phyloP scores from a whole-genome alignment of 192 early-diverging fungal genomes.

The Coemansia sp. region DNA sequence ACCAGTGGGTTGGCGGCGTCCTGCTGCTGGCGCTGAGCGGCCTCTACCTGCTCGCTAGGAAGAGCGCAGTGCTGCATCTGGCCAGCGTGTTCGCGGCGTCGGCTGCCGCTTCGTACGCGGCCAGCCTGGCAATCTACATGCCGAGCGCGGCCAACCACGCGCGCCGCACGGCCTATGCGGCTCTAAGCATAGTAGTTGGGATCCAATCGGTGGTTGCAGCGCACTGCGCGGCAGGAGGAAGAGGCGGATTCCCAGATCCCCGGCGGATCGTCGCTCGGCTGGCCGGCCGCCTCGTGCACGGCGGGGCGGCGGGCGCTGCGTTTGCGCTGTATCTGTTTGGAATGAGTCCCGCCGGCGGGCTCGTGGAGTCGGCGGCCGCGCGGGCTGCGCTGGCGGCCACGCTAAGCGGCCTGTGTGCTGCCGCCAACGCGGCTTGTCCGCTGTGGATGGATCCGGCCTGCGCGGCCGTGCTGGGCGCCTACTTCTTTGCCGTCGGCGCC shows the following conservation, averaged over 20 bases:
- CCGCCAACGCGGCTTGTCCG: neutral
- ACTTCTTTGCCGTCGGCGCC: neutral
- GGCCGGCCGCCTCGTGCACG: neutral
- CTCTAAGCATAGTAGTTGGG: neutral
- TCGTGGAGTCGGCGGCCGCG: neutral
- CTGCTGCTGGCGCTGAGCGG: neutral
- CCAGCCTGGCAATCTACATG: neutral
- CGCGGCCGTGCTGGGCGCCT: neutral
- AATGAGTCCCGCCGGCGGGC: neutral
- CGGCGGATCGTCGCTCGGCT: neutral
- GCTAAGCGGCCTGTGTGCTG: neutral
- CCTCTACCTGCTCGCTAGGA: neutral
- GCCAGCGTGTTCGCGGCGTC: conserved; percentile 1
- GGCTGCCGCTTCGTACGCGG: neutral
- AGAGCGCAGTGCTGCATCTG: too few relatives aligned
- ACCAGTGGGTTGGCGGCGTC: neutral
- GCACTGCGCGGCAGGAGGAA: neutral
- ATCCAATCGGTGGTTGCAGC: neutral
- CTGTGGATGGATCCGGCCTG: neutral
- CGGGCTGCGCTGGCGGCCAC: neutral
- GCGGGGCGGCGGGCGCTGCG: neutral
- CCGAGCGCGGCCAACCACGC: neutral
- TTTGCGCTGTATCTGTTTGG: neutral
- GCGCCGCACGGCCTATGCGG: neutral
- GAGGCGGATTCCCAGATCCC: too few relatives aligned